Evolutionary conservation across 2,329 filamentous ascomycete species (phyloP).

Genomic region (Cercospora zeina): DNA sequence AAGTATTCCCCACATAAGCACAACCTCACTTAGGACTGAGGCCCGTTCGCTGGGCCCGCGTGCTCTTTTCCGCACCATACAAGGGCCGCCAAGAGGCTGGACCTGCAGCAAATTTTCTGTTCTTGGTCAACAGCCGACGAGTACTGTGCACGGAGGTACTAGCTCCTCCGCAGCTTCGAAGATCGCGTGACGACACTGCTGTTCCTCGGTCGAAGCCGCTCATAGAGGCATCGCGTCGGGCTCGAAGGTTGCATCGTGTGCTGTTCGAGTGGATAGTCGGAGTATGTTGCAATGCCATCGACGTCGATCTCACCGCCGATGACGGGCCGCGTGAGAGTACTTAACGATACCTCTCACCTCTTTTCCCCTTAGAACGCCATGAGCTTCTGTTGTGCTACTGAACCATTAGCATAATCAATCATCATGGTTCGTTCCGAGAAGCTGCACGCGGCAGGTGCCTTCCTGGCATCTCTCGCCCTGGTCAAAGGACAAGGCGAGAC

Average conservation of each 20-base stretch:
- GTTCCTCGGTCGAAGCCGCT: not conserved
- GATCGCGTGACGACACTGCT: slow-evolving; percentile 7
- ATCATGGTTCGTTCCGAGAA: slow-evolving; percentile 23
- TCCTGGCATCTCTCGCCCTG: slow-evolving; percentile 22
- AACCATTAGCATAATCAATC: not conserved
- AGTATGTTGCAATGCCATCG: slow-evolving; percentile 9
- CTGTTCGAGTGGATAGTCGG: slow-evolving; percentile 10
- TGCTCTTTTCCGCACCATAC: slow-evolving; percentile 13
- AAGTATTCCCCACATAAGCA: slow-evolving; percentile 6
- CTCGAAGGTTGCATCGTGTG: slow-evolving; percentile 19
- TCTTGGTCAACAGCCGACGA: slow-evolving; percentile 17
- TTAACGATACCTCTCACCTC: not conserved
- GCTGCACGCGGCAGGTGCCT: slow-evolving; percentile 19
- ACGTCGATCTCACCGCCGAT: slow-evolving; percentile 2
- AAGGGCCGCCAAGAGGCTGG: slow-evolving; percentile 20
- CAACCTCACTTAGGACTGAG: slow-evolving; percentile 9
- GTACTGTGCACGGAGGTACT: slow-evolving; percentile 21
- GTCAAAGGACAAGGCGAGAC: slow-evolving; percentile 24
- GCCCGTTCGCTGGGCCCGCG: slow-evolving; percentile 8
- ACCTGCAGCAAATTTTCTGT: slow-evolving; percentile 19
- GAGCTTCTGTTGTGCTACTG: not conserved
- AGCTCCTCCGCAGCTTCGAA: slow-evolving; percentile 14
- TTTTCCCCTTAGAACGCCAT: not conserved
- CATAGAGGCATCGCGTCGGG: slow-evolving; percentile 2
- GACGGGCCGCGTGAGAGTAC: slow-evolving; percentile 9